Evolutionary conservation across 169 alveolate genomes (phyloP), one percentile per base, ranked within the genome.

Genomic region (Plasmodium gaboni): DNA sequence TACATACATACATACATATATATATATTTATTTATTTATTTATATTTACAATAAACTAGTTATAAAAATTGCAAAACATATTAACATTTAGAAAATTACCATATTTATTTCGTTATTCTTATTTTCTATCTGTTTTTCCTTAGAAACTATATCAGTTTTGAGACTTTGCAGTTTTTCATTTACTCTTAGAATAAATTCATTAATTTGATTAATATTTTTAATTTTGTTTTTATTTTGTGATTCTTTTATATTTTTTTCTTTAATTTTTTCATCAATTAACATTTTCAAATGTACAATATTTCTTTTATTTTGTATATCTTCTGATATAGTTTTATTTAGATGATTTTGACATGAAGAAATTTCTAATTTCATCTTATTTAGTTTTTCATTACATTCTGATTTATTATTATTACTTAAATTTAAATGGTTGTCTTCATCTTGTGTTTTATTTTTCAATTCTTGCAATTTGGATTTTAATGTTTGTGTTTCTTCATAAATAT

Each of bases 401-500:
- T 80, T 80, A 13, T 63, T 15, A 28, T 38, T 80, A 51, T 80
- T 80, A 60, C 73, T 67, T 51, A 26, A 13, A 50, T 61, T 65
- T 68, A 80, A 69, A 70, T 9, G 55, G 32, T 80, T 80, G 60
- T 80, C 90, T 68, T 80, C 90, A 48, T 80, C 90, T 70, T 80
- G 90, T 38, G 80, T 80, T 80, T 80, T 80, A 80, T 68, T 68
- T 70, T 80, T 80, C 44, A 80, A 67, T 67, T 80, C 85, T 80
- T 80, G 90, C 26, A 80, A 55, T 70, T 59, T 80, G 17, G 83
- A 80, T 53, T 80, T 80, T 48, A 80, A 59, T 8, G 46, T 80
- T 68, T 80, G 90, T 53, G 90, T 80, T 65, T 80, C 85, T 69
- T 68, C 78, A 80, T 80, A 80, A 13, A 80, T 72, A 80, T 80